Base-by-base conservation (phyloP, 2,329 filamentous ascomycete species). In the Pseudocercospora eumusae region DNA sequence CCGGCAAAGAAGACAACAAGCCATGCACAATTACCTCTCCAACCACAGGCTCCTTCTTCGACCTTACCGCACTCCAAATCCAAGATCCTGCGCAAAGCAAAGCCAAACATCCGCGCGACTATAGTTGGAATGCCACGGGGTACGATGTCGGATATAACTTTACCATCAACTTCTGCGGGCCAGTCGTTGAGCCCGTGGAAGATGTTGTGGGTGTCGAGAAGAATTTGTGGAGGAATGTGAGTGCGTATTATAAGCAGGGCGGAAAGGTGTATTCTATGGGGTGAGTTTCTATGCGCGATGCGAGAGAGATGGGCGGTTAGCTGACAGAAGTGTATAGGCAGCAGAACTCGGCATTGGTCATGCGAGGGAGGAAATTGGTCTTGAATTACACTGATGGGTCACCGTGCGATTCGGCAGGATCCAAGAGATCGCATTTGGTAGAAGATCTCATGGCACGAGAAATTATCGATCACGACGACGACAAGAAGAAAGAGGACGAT, bases 131-230 rank as follows among this genome's bases (percentile, higher is more conserved):
- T 66, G 86, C 88, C 7, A 84, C 84, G 62, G 91, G 91, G 33
- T 89, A 87, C 74, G 91, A 93, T 76, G 91, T 92, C 69, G 86
- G 85, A 65, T 85, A 86, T 66, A 93, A 93, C 78, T 95, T 95
- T 72, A 93, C 90, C 1, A 74, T 93, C 70, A 95, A 95, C 77
- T 88, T 95, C 69, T 95, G 91, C 78, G 87, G 83, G 36, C 81
- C 89, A 1, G 88, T 93, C n/a, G 83, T 92, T 15, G 85, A 89
- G 68, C 79, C 84, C 15, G 47, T 76, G 28, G 68, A 72, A 28
- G 69, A 74, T 60, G 52, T 93, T 45, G 82, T 84, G 10, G 89
- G 88, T n/a, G 75, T 93, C 44, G 81, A 86, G 49, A 81, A 84
- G 75, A 74, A 75, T 59, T 70, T 81, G 53, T 91, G 87, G 87